A percentile compares a stretch with the other conserved stretches of the same genome.
These are phyloP conservation scores for Leccinum uliginosum DNA, from an alignment of 768 basidiomycete species.

Conservation along the genomic window DNA sequence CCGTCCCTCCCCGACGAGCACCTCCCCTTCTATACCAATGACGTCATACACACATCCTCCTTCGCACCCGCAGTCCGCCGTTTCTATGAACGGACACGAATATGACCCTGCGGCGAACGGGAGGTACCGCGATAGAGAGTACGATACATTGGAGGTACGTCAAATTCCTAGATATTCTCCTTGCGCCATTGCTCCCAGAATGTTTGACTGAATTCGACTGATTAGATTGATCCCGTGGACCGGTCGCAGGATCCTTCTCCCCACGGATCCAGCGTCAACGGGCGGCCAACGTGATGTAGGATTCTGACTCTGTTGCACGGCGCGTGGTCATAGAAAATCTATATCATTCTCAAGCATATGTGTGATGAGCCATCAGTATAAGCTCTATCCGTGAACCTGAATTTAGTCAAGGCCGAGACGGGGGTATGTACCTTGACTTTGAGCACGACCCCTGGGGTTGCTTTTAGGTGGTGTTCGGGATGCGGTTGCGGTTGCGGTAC, in stretches of 20 bases:
- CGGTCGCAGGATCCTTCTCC: constrained; percentile 20
- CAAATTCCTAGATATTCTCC: not conserved
- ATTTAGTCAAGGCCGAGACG: not conserved
- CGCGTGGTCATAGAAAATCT: not conserved
- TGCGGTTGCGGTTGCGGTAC: too few species aligned
- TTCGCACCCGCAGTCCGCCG: constrained; percentile 4
- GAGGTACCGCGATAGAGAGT: constrained; percentile 24
- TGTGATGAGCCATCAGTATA: not conserved
- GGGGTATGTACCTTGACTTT: not conserved
- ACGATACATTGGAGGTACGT: constrained; percentile 18
- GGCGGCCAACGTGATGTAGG: constrained; percentile 22
- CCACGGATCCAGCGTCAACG: constrained; percentile 21
- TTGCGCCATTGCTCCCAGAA: not conserved
- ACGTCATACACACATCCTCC: constrained; percentile 16
- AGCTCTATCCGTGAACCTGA: not conserved
- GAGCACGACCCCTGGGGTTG: too few species aligned
- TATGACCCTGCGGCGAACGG: constrained; percentile 24
- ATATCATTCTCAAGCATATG: constrained; percentile 1
- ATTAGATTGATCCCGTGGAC: constrained; percentile 12
- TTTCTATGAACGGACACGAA: constrained; percentile 23
- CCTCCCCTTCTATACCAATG: constrained; percentile 15
- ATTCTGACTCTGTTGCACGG: not conserved
- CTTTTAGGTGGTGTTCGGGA: too few species aligned
- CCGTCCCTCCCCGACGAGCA: constrained; percentile 24
- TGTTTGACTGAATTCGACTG: not conserved